phyloP scores from a whole-genome alignment of 169 alveolate species.

The Cytauxzoon felis region DNA sequence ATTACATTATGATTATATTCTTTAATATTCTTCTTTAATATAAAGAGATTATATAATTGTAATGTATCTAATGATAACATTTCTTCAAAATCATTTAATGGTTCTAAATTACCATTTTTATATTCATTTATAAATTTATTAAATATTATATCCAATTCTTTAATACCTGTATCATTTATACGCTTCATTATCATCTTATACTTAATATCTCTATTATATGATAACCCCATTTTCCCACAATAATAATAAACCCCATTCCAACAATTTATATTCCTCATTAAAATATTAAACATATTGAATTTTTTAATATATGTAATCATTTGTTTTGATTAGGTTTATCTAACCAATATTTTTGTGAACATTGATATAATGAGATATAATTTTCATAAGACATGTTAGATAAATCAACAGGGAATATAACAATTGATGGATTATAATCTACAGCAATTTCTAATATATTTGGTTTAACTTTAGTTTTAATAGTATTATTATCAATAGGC shows the following conservation, averaged over 20 bases:
- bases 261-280: neutral
- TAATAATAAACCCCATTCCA: neutral
- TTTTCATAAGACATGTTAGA: constrained; percentile 74
- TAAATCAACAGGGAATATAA: constrained; percentile 71
- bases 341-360: constrained; percentile 45
- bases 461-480: constrained; percentile 4
- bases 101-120: neutral
- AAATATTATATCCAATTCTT: constrained; percentile 49
- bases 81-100: neutral
- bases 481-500: neutral
- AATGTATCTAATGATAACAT: constrained; percentile 12
- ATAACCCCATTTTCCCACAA: neutral
- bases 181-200: constrained; percentile 28
- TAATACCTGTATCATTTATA: constrained; percentile 55
- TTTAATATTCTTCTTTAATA: no score
- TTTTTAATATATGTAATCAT: neutral
- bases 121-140: constrained; percentile 8
- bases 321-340: constrained; percentile 22
- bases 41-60: constrained; percentile 6
- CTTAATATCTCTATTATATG: neutral
- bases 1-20: no score
- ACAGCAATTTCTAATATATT: constrained; percentile 48
- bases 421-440: constrained; percentile 69
- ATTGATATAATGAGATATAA: constrained; percentile 62
- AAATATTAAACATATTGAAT: neutral